Conservation (phyloP, 2,329 filamentous ascomycete species). For the Phyllosticta capitalensis region DNA sequence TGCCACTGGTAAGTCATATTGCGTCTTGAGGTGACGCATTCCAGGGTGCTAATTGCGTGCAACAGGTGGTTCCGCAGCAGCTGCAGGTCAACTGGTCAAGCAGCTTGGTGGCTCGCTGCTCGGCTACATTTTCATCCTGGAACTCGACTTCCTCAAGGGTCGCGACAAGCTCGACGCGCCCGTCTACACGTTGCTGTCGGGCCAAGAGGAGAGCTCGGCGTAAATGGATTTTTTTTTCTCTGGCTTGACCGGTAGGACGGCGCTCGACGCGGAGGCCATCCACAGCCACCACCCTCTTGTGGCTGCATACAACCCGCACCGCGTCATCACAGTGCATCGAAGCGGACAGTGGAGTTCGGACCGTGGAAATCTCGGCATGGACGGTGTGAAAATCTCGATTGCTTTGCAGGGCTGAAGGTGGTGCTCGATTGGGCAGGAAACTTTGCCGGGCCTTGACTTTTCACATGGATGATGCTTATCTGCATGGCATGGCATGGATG, state of each 20-base stretch:
- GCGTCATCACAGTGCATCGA: slow-evolving; percentile 2
- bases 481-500: neutral
- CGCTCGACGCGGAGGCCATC: slow-evolving; percentile 5
- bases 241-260: slow-evolving; percentile 17
- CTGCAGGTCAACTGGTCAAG: slow-evolving; percentile 76
- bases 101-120: slow-evolving; percentile 78
- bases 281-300: slow-evolving; percentile 7
- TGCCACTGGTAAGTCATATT: slow-evolving; percentile 67
- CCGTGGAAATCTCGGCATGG: slow-evolving; percentile 3
- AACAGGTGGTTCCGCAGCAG: slow-evolving; percentile 79
- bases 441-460: slow-evolving; percentile 3
- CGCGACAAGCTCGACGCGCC: slow-evolving; percentile 80
- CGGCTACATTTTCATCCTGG: slow-evolving; percentile 90
- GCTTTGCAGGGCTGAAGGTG: slow-evolving; percentile 5
- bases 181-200: slow-evolving; percentile 70
- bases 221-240: slow-evolving; percentile 2
- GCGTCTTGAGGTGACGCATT: neutral
- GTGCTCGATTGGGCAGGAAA: slow-evolving; percentile 1
- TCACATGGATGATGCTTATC: neutral
- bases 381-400: neutral
- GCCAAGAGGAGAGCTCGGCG: slow-evolving; percentile 39
- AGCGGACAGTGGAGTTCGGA: neutral
- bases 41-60: slow-evolving; percentile 1
- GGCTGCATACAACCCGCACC: slow-evolving; percentile 8
- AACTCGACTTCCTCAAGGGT: slow-evolving; percentile 87